Evolutionary conservation across 129 eudicot genomes (phyloP), one percentile per base, ranked within the genome.

Genomic region (carrot (Daucus carota)): DNA sequence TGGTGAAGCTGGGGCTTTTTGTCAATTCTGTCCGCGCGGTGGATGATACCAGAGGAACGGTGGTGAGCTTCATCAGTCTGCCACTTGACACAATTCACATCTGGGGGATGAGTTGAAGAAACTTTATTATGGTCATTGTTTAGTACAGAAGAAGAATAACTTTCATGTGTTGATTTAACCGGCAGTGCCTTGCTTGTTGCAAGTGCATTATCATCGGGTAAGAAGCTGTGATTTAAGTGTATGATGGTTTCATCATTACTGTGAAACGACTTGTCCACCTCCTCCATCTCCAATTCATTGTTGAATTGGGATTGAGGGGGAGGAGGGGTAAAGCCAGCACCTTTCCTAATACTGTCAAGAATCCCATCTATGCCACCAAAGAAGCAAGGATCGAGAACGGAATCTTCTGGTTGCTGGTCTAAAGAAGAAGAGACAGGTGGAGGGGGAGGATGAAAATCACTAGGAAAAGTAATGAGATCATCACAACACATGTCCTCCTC

Each of bases 401-500:
- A 0, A n/a, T 11, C 47, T 11, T 38, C 50, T n/a, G 48, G 74
- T 41, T 41, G 74, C 8, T 57, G 65, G 15, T 57, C 32, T n/a
- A 57, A 6, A n/a, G 63, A n/a, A 54, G 65, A 57, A n/a, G 65
- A 24, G 6, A 57, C 13, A 3, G 65, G 65, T 24, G 68, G 4
- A 36, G 72, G 29, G 24, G 81, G 15, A 36, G 28, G 87, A 52
- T n/a, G 60, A 82, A 79, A 38, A 54, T 74, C 69, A 74, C 78
- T 83, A 17, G 75, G 66, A 40, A 90, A 81, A 48, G 78, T 83
- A 17, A 88, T 81, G 42, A 87, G 78, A 76, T 83, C 89, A 52
- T 90, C 96, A 17, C 90, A 84, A 3, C 86, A 81, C 72, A 63
- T 88, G 44, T 87, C 96, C 71, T 94, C 98, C 90, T 94, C 98